Conservation (phyloP, 345 rosid genomes). For the Pugionium cornutum region DNA sequence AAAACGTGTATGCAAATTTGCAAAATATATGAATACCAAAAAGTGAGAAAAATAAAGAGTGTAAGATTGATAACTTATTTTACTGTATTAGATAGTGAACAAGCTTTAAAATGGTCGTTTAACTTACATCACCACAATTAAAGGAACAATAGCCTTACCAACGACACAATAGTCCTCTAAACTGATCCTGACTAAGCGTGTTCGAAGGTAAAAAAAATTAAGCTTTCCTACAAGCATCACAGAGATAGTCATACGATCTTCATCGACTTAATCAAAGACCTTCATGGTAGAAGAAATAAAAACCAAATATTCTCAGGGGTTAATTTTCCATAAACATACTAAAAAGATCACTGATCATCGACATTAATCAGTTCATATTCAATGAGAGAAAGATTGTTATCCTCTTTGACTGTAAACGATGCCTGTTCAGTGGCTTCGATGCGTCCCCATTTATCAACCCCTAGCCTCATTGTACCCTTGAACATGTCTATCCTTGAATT, state of each 20-base stretch:
- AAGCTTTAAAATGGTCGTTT: constrained; percentile 20
- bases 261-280: constrained; percentile 27
- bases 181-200: background rate
- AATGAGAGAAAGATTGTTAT: constrained; percentile 80
- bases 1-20: no score
- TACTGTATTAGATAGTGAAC: constrained; percentile 11
- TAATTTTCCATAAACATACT: constrained; percentile 38
- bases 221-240: constrained; percentile 31
- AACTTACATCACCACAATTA: constrained; percentile 10
- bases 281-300: constrained; percentile 31
- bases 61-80: no score
- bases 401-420: constrained; percentile 56
- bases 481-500: constrained; percentile 98
- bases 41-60: no score
- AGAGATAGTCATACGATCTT: constrained; percentile 24
- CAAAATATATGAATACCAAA: no score
- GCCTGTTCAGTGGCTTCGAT: constrained; percentile 83
- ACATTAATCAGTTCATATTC: constrained; percentile 90
- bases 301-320: constrained; percentile 40
- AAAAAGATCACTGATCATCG: constrained; percentile 49
- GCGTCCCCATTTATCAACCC: constrained; percentile 97
- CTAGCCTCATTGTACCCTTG: constrained; percentile 97
- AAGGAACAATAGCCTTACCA: constrained; percentile 4
- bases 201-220: constrained; percentile 18
- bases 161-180: no score